phyloP scores from a whole-genome alignment of 345 rosid genomes.

The Adansonia digitata region DNA sequence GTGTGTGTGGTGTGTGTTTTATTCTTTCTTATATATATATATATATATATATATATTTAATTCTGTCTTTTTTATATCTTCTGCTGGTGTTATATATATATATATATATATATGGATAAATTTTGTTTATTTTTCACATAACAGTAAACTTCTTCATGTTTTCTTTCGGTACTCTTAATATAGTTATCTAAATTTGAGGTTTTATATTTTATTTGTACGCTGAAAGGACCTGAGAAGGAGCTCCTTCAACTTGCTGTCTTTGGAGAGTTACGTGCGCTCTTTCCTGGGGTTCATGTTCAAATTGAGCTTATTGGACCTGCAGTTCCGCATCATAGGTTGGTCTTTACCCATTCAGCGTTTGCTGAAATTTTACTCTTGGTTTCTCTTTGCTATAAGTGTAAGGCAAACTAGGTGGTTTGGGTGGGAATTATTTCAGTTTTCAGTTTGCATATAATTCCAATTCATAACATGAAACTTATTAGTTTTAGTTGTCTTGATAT shows the following conservation, averaged over 20 bases:
- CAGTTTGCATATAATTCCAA: not conserved
- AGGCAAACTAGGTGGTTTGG: not conserved
- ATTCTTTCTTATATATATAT: too few relatives aligned
- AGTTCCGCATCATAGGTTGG: slow-evolving; percentile 63
- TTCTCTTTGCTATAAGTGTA: not conserved
- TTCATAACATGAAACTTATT: not conserved
- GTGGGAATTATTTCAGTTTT: not conserved
- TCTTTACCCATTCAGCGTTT: slow-evolving; percentile 1
- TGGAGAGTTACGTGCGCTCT: slow-evolving; percentile 73
- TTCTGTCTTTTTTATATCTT: not conserved
- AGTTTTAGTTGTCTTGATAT: not conserved
- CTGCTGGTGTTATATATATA: not conserved
- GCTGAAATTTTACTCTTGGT: not conserved
- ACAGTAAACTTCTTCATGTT: not conserved
- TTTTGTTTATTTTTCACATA: not conserved
- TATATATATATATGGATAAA: not conserved
- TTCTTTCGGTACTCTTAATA: not conserved
- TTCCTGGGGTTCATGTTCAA: slow-evolving; percentile 54
- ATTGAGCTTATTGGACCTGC: slow-evolving; percentile 81
- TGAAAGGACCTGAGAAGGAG: slow-evolving; percentile 90
- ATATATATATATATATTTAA: too few relatives aligned
- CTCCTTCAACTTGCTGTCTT: slow-evolving; percentile 77
- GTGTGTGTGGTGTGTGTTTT: too few relatives aligned
- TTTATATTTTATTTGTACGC: slow-evolving; percentile 22
- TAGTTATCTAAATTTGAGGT: not conserved